Evolutionary conservation across 108 stramenopile genomes (phyloP), one percentile per base, ranked within the genome.

Genomic region (Cafeteria roenbergensis): DNA sequence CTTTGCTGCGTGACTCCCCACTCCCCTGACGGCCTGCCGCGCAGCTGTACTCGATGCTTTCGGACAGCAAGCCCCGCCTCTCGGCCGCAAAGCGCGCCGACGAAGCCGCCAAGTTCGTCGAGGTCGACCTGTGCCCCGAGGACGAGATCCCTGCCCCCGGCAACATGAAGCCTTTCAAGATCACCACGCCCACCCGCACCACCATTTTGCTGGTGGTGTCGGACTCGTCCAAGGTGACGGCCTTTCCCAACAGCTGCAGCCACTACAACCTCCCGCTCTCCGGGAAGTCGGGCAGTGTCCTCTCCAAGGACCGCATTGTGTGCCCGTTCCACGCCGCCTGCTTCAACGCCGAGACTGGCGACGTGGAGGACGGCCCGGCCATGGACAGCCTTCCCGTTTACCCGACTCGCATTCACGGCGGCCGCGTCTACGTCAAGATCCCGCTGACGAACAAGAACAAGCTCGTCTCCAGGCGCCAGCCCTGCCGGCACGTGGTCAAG

Each of bases 351-450:
- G 4, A 4, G 8, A 57, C 56, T 12, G 56, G 56, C 56, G 56
- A 57, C 56, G 14, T 57, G 8, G 56, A 57, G 56, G 56, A 57
- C 56, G 56, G 56, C 9, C 56, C 56, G 8, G 56, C 14, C 9
- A 9, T 4, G 9, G 56, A 57, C 8, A 14, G 9, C 12, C 4
- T 57, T 4, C 56, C 4, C 31, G 4, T 14, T 12, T 57, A 9
- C 56, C 29, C 29, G 9, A 57, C 56, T 14, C 4, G 9, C 31
- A 14, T 57, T 12, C 12, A 4, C 32, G 14, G 14, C 29, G 56
- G 56, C 56, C 29, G 32, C 29, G 56, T 57, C 8, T 14, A 57
- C 56, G 56, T 57, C 9, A 12, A 57, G 9, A 4, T 57, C 9
- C 56, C 56, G n/a, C n/a, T n/a, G n/a, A n/a, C n/a, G 8, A 12